Percentiles rank a stretch among this genome's conserved stretches.
Evolutionary conservation across 805 yeast species (phyloP).

Genomic region (Candida railenensis): DNA sequence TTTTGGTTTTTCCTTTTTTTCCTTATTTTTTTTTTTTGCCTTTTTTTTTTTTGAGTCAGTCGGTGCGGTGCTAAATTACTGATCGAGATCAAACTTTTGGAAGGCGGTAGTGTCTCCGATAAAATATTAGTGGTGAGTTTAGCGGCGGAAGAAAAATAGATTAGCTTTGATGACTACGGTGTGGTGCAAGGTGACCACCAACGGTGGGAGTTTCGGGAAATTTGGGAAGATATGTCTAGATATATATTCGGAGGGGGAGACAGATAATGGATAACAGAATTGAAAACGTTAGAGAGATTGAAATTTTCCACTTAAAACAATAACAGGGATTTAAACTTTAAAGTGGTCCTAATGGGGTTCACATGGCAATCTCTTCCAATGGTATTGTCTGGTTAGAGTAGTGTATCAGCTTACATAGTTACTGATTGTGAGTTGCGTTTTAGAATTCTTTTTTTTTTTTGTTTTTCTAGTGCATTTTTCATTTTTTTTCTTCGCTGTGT

Average conservation of each 20-base stretch:
- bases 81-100: background rate
- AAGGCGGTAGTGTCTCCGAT: constrained; percentile 1
- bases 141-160: background rate
- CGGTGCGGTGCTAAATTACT: background rate
- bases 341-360: background rate
- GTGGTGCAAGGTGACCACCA: background rate
- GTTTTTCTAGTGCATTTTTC: background rate
- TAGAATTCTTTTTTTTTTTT: too few relatives aligned
- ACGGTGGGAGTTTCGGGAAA: background rate
- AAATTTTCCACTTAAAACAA: background rate
- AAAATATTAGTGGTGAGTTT: background rate
- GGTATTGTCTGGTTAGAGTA: background rate
- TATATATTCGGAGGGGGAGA: too few relatives aligned
- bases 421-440: background rate
- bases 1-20: background rate
- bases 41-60: background rate
- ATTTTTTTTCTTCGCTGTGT: background rate
- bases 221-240: background rate
- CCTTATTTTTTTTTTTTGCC: background rate
- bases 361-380: background rate
- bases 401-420: background rate
- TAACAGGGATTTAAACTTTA: background rate
- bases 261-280: too few relatives aligned
- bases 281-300: too few relatives aligned
- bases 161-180: background rate